These are phyloP conservation scores for Leccinum obscurum DNA, from an alignment of 768 basidiomycete genomes.

Conservation along the genomic window DNA sequence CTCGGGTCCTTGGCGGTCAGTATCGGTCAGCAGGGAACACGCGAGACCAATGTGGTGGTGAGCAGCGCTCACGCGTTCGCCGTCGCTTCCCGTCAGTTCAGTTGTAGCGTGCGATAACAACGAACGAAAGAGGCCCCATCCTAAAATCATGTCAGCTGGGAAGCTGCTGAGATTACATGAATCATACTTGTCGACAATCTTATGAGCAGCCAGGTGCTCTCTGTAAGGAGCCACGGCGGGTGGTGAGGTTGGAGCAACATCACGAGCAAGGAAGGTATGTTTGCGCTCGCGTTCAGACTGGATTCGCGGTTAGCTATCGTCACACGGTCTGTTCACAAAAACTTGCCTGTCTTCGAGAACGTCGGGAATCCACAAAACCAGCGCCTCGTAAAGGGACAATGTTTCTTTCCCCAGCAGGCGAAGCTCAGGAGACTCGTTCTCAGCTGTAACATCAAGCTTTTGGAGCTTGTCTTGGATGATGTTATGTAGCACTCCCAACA, in stretches of 20 bases:
- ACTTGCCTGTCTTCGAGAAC: slow-evolving; percentile 40
- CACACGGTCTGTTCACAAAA: not conserved
- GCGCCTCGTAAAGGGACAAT: slow-evolving; percentile 51
- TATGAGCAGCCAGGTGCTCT: slow-evolving; percentile 50
- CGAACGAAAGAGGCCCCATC: slow-evolving; percentile 41
- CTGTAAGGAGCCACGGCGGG: slow-evolving; percentile 50
- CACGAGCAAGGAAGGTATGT: slow-evolving; percentile 42
- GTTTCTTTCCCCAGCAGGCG: slow-evolving; percentile 41
- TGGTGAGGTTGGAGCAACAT: slow-evolving; percentile 52
- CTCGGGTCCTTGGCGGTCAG: slow-evolving; percentile 39
- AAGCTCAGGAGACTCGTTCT: slow-evolving; percentile 25
- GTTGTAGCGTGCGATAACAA: slow-evolving; percentile 41
- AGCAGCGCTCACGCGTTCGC: slow-evolving; percentile 25
- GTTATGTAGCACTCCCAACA: slow-evolving; percentile 42
- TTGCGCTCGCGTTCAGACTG: slow-evolving; percentile 43
- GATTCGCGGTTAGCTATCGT: not conserved
- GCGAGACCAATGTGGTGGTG: slow-evolving; percentile 48
- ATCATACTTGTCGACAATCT: slow-evolving; percentile 49
- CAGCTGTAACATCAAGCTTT: slow-evolving; percentile 31
- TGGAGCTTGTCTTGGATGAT: slow-evolving; percentile 44
- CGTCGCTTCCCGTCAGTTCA: slow-evolving; percentile 18
- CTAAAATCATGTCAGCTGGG: slow-evolving; percentile 34
- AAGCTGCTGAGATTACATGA: slow-evolving; percentile 2
- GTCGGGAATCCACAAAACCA: slow-evolving; percentile 50
- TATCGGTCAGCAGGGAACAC: slow-evolving; percentile 50